Evolutionary conservation across 1,284 basidiomycete species (phyloP), one percentile per base, ranked within the genome.

Genomic region (Grifola frondosa): DNA sequence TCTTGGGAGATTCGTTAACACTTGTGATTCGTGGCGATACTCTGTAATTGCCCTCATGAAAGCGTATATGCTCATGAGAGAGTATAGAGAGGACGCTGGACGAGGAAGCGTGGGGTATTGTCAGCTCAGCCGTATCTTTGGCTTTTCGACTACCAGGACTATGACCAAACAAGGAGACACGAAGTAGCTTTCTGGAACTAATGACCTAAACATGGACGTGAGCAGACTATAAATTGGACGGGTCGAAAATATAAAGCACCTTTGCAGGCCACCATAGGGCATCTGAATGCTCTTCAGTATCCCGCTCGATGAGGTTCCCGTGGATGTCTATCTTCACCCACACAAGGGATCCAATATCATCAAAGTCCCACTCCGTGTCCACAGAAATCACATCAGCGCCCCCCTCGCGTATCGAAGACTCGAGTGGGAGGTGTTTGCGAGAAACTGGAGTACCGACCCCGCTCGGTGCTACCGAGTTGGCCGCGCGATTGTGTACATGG

Each of bases 191-290:
- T 43, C n/a, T 48, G 47, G 10, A 50, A 30, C 3, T 42, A n/a
- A n/a, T 38, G 22, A 53, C 46, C 51, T 53, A 29, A 36, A 31
- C 21, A 26, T n/a, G 24, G 6, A 24, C 10, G 24, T 34, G 19
- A 36, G 8, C 19, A 8, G 7, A 20, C 10, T 10, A 24, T 15
- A 13, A 22, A 16, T 11, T 19, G 17, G 13, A 39, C 20, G 5
- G 6, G 22, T 30, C 7, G 48, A 12, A 9, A 30, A 21, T 19
- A 34, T 32, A 43, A 40, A n/a, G 29, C 40, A 69, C 68, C 58
- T 63, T 59, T 5, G 61, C 67, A 13, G 68, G 68, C 68, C 68
- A 70, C 68, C 68, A 70, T 20, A 62, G 54, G 6, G 55, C 48
- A 21, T 61, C 61, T 20, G 31, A 46, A 22, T 54, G 52, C 2